phyloP scores from a whole-genome alignment of 1,139 yeast genomes.

The Candida neerlandica region DNA sequence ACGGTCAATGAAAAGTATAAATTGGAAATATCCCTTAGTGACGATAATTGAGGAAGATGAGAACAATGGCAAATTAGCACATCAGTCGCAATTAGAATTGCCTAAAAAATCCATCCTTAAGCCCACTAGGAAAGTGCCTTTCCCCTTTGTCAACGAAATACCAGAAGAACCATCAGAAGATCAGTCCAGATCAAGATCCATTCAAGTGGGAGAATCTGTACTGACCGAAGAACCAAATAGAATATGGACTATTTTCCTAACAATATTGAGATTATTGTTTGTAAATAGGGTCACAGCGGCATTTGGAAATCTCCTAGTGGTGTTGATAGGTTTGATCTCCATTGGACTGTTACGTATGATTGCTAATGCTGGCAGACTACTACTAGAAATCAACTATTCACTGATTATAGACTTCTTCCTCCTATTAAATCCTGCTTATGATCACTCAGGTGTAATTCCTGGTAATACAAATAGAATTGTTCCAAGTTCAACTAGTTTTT shows the following conservation, averaged over 20 bases:
- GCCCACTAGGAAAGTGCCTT: not conserved
- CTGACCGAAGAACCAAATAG: not conserved
- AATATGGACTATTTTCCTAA: not conserved
- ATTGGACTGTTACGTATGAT: not conserved
- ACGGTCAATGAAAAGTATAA: not conserved
- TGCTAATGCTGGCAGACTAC: not conserved
- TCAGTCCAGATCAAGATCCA: not conserved
- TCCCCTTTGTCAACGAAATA: constrained; percentile 3
- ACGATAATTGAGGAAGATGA: not conserved
- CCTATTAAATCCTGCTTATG: not conserved
- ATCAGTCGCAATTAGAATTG: not conserved
- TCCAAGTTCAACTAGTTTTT: not conserved
- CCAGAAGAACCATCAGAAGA: not conserved
- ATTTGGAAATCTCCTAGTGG: not conserved
- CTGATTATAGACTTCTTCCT: not conserved
- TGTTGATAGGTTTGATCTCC: not conserved
- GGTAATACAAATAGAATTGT: not conserved
- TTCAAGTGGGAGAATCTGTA: not conserved
- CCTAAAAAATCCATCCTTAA: constrained; percentile 1
- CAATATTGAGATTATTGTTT: not conserved
- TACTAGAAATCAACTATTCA: not conserved
- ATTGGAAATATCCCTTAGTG: not conserved
- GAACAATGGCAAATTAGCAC: not conserved
- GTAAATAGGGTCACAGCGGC: not conserved
- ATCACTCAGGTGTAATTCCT: not conserved